These are phyloP conservation scores for Coprinopsis cinerea DNA, from an alignment of 768 basidiomycete genomes.

Conservation along the genomic window DNA sequence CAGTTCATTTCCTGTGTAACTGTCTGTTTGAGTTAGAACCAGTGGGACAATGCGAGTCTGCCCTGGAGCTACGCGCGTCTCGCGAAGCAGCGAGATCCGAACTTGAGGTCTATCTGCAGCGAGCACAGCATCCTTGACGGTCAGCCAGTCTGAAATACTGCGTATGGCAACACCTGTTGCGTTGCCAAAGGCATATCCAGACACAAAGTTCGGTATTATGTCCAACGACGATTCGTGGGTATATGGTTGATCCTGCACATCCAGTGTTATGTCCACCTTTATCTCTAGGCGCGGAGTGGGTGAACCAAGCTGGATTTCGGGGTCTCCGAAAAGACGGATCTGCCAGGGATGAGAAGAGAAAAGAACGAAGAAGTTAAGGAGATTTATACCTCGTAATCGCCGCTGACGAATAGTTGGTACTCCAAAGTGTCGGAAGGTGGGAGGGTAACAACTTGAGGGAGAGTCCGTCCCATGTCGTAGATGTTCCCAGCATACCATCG, in stretches of 20 bases:
- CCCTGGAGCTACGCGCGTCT: conserved; percentile 46
- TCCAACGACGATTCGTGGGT: conserved; percentile 46
- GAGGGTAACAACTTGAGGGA: conserved; percentile 42
- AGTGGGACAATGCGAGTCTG: conserved; percentile 57
- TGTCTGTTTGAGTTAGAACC: conserved; percentile 26
- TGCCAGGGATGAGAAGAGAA: conserved; percentile 21
- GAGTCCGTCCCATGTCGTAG: conserved; percentile 57
- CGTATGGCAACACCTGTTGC: conserved; percentile 61
- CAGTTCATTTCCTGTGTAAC: conserved; percentile 27
- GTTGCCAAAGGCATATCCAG: conserved; percentile 70
- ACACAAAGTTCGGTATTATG: conserved; percentile 62
- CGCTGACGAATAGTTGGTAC: conserved; percentile 72
- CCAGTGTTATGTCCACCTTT: conserved; percentile 40
- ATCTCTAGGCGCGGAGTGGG: conserved; percentile 53
- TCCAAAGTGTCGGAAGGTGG: conserved; percentile 39
- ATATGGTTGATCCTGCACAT: conserved; percentile 24
- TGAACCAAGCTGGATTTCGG: conserved; percentile 32
- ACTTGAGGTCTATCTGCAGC: background rate
- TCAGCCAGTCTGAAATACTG: conserved; percentile 52
- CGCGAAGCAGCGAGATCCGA: conserved; percentile 20
- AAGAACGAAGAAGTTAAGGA: conserved; percentile 4
- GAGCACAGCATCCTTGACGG: conserved; percentile 26
- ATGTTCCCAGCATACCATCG: conserved; percentile 85
- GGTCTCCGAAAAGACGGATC: conserved; percentile 84
- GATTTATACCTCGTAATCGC: conserved; percentile 67